Evolutionary conservation across 495 filamentous ascomycete species (phyloP), one percentile per base, ranked within the genome.

Genomic region (Hypoxylon perforatum): DNA sequence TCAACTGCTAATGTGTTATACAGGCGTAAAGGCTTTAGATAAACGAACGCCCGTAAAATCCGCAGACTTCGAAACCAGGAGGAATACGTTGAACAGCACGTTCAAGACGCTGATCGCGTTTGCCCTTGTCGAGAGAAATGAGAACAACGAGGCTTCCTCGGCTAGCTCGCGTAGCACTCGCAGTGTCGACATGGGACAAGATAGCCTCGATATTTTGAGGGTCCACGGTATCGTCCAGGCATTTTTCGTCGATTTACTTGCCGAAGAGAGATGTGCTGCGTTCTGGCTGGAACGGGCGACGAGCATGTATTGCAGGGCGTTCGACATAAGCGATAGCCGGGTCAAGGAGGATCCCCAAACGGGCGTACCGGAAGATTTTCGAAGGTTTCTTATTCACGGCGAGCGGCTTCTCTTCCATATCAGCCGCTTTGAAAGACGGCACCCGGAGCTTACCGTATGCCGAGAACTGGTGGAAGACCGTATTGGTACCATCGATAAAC

Each of bases 221-320:
- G 82, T 94, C 41, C 91, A 93, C 72, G 89, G 85, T 30, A 90
- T 94, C 0, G 90, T 93, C 5, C 92, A 94, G 70, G 88, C 86
- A 0, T 93, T 93, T 54, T 92, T 91, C 60, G 85, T 90, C 15
- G 90, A 92, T 67, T 83, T 85, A 19, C 76, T 95, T 3, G 82
- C 82, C 18, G 82, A 85, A 52, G 81, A 87, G 35, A 79, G 81
- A 9, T 80, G 88, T 19, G 75, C 84, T 6, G 76, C 81, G n/a
- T 85, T 84, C 17, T 92, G 89, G 88, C 76, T 92, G 19, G 81
- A 87, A 53, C 77, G 86, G 36, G 86, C 88, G 11, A 80, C 83
- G 5, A 76, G 76, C 1, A 78, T 92, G 17, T 87, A 89, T 60
- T 89, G 84, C 66, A 80, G 75, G 25, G 88, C 88, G 0, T 93